Evolutionary conservation across 2,329 filamentous ascomycete species (phyloP).

Genomic region (Phyllosticta citriasiana): DNA sequence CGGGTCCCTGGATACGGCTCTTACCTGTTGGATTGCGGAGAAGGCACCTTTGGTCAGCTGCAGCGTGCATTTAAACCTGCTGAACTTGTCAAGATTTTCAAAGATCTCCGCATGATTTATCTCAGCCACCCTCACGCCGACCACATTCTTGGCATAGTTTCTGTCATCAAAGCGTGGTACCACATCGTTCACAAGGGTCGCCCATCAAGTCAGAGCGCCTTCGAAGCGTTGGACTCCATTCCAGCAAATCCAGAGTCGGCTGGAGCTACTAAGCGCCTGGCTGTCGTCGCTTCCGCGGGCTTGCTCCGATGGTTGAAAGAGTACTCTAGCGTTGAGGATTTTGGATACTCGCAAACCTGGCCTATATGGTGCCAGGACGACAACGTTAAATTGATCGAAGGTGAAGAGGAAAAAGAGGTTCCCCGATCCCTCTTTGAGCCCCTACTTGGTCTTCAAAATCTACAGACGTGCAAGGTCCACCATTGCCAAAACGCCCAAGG

Average conservation of each 20-base stretch:
- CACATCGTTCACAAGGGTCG: conserved; percentile 39
- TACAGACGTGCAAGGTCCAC: conserved; percentile 57
- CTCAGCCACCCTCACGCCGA: conserved; percentile 95
- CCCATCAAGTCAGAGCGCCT: conserved; percentile 17
- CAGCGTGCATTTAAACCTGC: conserved; percentile 59
- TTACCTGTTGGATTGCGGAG: conserved; percentile 84
- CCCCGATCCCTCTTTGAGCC: conserved; percentile 27
- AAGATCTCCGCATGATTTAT: conserved; percentile 71
- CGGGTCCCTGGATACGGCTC: conserved; percentile 76
- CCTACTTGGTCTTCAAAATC: conserved; percentile 51
- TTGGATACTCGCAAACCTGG: conserved; percentile 54
- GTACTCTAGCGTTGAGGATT: conserved; percentile 67
- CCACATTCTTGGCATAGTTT: conserved; percentile 80
- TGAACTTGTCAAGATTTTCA: conserved; percentile 61
- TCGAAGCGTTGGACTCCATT: conserved; percentile 15
- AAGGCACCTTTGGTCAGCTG: conserved; percentile 84
- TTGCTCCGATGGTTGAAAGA: conserved; percentile 74
- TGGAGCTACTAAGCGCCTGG: conserved; percentile 33
- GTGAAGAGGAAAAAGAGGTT: neutral
- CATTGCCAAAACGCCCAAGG: conserved; percentile 77
- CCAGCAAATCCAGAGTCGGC: conserved; percentile 23
- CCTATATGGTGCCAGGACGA: conserved; percentile 19
- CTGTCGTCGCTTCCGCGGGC: conserved; percentile 57
- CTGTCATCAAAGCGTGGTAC: conserved; percentile 76
- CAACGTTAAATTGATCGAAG: conserved; percentile 27